These are phyloP conservation scores for Achaetomiella virescens DNA, from an alignment of 495 filamentous ascomycete genomes.

Conservation along the genomic window DNA sequence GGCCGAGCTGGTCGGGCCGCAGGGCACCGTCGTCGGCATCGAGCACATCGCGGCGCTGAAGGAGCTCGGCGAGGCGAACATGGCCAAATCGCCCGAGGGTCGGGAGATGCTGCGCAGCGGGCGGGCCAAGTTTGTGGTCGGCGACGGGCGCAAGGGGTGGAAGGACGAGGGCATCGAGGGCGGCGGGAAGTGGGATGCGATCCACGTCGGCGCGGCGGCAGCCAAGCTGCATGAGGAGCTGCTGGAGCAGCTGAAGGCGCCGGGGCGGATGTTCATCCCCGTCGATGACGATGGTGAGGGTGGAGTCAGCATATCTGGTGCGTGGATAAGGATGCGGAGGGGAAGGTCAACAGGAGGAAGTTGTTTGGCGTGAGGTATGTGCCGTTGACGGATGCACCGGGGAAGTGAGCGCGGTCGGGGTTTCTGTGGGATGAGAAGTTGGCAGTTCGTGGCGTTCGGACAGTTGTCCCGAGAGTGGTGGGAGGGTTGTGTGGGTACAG, in stretches of 20 bases:
- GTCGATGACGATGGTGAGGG: conserved; percentile 54
- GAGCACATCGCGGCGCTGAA: conserved; percentile 81
- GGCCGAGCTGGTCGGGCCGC: conserved; percentile 62
- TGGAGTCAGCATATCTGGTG: conserved; percentile 75
- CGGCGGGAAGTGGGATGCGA: conserved; percentile 63
- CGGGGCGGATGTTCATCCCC: conserved; percentile 82
- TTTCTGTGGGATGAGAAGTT: background rate
- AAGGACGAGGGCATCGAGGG: conserved; percentile 28
- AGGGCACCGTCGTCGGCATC: conserved; percentile 68
- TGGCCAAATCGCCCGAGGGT: conserved; percentile 66
- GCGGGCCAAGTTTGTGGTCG: conserved; percentile 65
- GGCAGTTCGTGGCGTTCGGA: too few relatives aligned
- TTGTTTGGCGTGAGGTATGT: conserved; percentile 86
- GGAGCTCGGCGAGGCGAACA: conserved; percentile 66
- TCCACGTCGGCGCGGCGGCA: conserved; percentile 92
- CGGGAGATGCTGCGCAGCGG: conserved; percentile 51
- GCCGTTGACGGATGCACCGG: conserved; percentile 81
- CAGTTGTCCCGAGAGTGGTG: too few relatives aligned
- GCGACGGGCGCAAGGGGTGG: conserved; percentile 79
- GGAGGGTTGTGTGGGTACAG: too few relatives aligned
- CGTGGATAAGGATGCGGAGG: conserved; percentile 79
- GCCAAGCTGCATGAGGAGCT: conserved; percentile 63
- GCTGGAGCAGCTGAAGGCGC: conserved; percentile 69
- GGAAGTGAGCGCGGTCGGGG: background rate
- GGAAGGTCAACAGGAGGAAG: conserved; percentile 66